A percentile compares a stretch with the other conserved stretches of the same genome.
phyloP scores from a whole-genome alignment of 148 eudicot genomes.

The Spergularia marina region DNA sequence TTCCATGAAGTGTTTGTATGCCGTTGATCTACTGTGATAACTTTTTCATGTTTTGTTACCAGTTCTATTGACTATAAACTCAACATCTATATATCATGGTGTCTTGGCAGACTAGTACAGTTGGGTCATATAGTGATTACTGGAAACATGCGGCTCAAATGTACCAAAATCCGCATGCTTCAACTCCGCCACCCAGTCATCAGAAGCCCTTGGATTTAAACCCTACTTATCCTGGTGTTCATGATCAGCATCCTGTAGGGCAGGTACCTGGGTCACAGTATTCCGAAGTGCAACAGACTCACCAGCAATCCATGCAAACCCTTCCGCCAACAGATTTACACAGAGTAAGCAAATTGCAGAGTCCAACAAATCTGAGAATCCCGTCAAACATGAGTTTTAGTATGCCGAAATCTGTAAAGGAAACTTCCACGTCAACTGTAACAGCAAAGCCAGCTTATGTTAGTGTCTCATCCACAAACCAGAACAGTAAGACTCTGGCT shows the following conservation, averaged over 20 bases:
- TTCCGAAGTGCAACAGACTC: conserved; percentile 43
- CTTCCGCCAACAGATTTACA: conserved; percentile 52
- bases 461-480: conserved; percentile 64
- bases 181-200: conserved; percentile 38
- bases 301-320: conserved; percentile 50
- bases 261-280: conserved; percentile 45
- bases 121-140: conserved; percentile 57
- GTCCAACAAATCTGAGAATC: conserved; percentile 89
- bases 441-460: conserved; percentile 82
- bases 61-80: background rate
- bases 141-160: conserved; percentile 65
- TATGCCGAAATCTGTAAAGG: conserved; percentile 51
- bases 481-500: conserved; percentile 45
- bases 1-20: conserved; percentile 1
- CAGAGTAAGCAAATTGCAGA: conserved; percentile 72
- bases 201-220: conserved; percentile 52
- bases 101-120: conserved; percentile 51
- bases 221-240: conserved; percentile 47
- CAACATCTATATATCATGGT: conserved; percentile 5
- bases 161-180: conserved; percentile 43
- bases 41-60: conserved; percentile 3
- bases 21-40: background rate
- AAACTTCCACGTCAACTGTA: conserved; percentile 42
- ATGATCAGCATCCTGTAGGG: conserved; percentile 48
- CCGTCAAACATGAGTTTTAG: conserved; percentile 61